Base-by-base conservation (phyloP, 2,329 filamentous ascomycete genomes). In the Lasiodiplodia hormozganensis region DNA sequence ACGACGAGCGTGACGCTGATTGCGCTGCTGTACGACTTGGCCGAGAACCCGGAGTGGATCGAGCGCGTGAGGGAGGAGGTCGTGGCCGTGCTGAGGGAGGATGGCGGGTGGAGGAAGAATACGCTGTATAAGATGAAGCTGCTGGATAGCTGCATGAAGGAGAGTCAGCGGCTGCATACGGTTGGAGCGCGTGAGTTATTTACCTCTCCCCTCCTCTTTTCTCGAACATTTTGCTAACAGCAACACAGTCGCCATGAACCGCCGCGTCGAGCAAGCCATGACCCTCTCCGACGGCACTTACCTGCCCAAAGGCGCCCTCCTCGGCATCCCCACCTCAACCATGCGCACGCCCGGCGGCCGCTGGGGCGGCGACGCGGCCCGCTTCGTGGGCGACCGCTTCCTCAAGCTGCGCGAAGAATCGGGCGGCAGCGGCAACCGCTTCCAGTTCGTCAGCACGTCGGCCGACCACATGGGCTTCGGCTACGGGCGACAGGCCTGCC, bases 81-180 rank as follows among this genome's bases (percentile, higher is more conserved):
- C 18, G 54, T 74, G 14, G 38, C 60, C 2, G 76, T 75, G 51
- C 68, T 78, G 8, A 51, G 65, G 10, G 70, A 73, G 64, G 69
- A 74, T 38, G 74, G 75, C 25, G 58, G 58, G 10, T 76, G 73
- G 74, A 72, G 70, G 34, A 78, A 77, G 70, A 67, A 70, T 6
- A 69, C 73, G 3, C 68, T 79, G 23, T 73, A 72, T 23, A 73
- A 76, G 65, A 70, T 78, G n/a, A 71, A 73, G 25, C 67, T 78
- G 16, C 69, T 79, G 56, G 77, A 79, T 58, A 77, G 75, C 70
- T 72, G 76, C 58, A 71, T 79, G 68, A 78, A 78, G 69, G 77
- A 79, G 68, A 72, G 71, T 2, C 76, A 78, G 68, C 68, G 77
- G 51, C 18, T 62, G 25, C 58, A 62, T 10, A 62, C 28, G 12